These are phyloP conservation scores for Cardamine occulta DNA, from an alignment of 345 rosid species.

Conservation along the genomic window DNA sequence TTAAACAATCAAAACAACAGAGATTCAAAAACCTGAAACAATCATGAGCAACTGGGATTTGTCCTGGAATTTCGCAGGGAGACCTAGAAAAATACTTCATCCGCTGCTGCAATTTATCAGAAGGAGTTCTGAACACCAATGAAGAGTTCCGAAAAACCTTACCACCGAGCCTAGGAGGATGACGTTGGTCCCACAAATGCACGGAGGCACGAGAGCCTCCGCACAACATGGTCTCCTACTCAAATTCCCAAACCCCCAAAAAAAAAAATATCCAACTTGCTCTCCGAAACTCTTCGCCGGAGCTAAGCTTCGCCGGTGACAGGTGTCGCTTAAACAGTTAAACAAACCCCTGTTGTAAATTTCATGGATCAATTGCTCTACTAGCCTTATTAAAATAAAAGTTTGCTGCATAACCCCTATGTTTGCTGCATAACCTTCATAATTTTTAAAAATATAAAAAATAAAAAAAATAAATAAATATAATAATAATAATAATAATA, in stretches of 20 bases:
- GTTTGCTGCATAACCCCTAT: too few relatives aligned
- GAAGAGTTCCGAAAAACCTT: slow-evolving; percentile 48
- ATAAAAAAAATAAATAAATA: too few relatives aligned
- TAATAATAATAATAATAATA: too few relatives aligned
- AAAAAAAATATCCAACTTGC: neutral
- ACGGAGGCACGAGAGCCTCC: slow-evolving; percentile 67
- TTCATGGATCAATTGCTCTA: too few relatives aligned
- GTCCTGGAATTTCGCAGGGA: slow-evolving; percentile 52
- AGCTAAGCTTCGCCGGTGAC: slow-evolving; percentile 29
- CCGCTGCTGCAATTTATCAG: slow-evolving; percentile 40
- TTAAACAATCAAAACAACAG: neutral
- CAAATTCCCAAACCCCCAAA: neutral
- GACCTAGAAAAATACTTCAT: slow-evolving; percentile 44
- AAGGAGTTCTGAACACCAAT: slow-evolving; percentile 43
- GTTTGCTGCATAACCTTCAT: too few relatives aligned
- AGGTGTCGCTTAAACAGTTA: slow-evolving; percentile 22
- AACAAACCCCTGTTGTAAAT: slow-evolving; percentile 5
- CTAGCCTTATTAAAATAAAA: too few relatives aligned
- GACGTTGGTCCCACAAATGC: slow-evolving; percentile 50
- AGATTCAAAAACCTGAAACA: slow-evolving; percentile 52
- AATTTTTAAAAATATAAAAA: too few relatives aligned
- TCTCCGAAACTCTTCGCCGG: slow-evolving; percentile 17
- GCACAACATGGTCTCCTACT: slow-evolving; percentile 51
- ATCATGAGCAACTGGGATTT: slow-evolving; percentile 49
- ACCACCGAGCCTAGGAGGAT: slow-evolving; percentile 28